Evolutionary conservation across 225 moss, liverwort and hornwort genomes (phyloP).

Genomic region (Anthoceros angustus): DNA sequence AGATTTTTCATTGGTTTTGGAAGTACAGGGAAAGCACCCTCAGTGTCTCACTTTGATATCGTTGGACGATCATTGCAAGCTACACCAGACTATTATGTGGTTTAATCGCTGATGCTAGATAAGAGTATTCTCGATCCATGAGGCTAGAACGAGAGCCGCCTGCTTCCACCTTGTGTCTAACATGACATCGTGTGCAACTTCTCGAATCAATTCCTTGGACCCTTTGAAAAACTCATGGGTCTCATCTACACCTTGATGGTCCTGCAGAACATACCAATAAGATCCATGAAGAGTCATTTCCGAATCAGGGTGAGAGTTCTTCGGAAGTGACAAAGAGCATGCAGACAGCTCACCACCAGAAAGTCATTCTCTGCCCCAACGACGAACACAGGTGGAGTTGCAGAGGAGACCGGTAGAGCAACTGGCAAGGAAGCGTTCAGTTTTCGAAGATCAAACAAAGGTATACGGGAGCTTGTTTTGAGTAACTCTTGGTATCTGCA

Average conservation of each 20-base stretch:
- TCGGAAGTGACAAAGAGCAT: not conserved
- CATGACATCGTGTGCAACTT: conserved; percentile 44
- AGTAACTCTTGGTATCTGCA: conserved; percentile 43
- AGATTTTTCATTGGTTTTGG: no score
- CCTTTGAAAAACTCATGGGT: conserved; percentile 29
- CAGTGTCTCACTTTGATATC: no score
- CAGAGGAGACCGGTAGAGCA: conserved; percentile 16
- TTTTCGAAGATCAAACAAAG: conserved; percentile 47
- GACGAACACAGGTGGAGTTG: conserved; percentile 40
- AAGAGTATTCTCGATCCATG: not conserved
- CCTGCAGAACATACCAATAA: not conserved
- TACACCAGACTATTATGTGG: no score
- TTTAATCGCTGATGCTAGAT: no score
- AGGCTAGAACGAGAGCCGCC: conserved; percentile 23
- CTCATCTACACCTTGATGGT: conserved; percentile 37
- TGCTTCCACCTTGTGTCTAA: conserved; percentile 31
- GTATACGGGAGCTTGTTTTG: conserved; percentile 52
- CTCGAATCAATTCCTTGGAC: conserved; percentile 20
- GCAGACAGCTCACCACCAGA: conserved; percentile 11
- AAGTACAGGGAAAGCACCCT: no score
- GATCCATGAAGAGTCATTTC: not conserved
- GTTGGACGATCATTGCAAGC: no score
- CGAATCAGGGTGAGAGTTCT: not conserved
- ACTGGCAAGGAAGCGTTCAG: conserved; percentile 47
- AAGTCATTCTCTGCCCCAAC: conserved; percentile 81